Evolutionary conservation across 2,329 filamentous ascomycete species (phyloP).

Genomic region (Westerdykella ornata): DNA sequence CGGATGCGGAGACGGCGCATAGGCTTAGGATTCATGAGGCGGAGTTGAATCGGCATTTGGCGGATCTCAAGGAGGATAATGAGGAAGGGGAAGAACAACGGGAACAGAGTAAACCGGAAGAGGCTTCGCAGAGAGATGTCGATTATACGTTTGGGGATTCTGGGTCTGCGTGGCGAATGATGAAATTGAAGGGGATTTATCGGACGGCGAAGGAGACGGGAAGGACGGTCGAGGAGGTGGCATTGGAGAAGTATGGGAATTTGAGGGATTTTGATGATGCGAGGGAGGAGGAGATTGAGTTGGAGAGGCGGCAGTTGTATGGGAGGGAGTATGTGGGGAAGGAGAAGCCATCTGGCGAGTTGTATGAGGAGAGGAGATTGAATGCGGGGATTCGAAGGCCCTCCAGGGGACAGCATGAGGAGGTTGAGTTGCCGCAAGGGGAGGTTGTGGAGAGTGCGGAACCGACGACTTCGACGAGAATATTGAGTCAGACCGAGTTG

Average conservation of each 20-base stretch:
- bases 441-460: slow-evolving; percentile 51
- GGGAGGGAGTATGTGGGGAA: slow-evolving; percentile 79
- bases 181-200: slow-evolving; percentile 81
- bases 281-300: slow-evolving; percentile 83
- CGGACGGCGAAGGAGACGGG: slow-evolving; percentile 67
- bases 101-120: slow-evolving; percentile 17
- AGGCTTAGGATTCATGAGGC: slow-evolving; percentile 68
- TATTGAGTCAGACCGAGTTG: slow-evolving; percentile 68
- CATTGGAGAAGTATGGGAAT: slow-evolving; percentile 72
- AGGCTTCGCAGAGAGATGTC: slow-evolving; percentile 53
- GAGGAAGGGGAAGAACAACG: slow-evolving; percentile 25
- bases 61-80: slow-evolving; percentile 54
- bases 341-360: slow-evolving; percentile 78
- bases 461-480: slow-evolving; percentile 43
- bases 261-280: slow-evolving; percentile 85
- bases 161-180: slow-evolving; percentile 94
- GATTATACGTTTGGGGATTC: slow-evolving; percentile 82
- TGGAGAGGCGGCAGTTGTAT: slow-evolving; percentile 76
- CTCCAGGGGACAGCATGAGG: slow-evolving; percentile 19
- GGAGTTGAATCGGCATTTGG: slow-evolving; percentile 70
- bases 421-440: slow-evolving; percentile 45
- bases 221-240: slow-evolving; percentile 71
- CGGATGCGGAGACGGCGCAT: slow-evolving; percentile 51
- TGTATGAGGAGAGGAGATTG: slow-evolving; percentile 70
- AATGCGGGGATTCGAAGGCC: slow-evolving; percentile 47